Base-by-base conservation (phyloP, 169 alveolate genomes). In the Eimeria acervulina region DNA sequence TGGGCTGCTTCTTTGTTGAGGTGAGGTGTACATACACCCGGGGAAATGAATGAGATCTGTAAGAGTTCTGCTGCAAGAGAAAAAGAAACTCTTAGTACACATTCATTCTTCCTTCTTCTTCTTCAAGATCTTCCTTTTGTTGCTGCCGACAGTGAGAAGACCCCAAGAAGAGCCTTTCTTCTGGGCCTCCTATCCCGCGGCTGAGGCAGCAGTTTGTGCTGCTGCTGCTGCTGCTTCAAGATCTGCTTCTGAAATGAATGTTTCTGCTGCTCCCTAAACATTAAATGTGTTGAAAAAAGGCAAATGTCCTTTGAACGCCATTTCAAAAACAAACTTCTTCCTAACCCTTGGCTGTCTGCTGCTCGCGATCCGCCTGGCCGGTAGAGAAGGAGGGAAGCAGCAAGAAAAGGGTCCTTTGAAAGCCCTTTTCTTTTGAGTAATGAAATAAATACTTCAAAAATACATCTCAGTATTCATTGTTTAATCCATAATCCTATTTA, bases 171-270 rank as follows among this genome's bases (percentile, higher is more conserved):
- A 47, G 55, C 12, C 55, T 47, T 47, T 12, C 12, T 47, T 47
- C 12, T 7, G 19, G 12, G 55, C 55, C 55, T 47, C 66, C 66
- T 7, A 10, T 8, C 80, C 47, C 0, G 80, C n/a, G 10, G 38
- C 80, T 68, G 44, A 8, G 7, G 80, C 80, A n/a, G 80, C 80
- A n/a, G 80, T 19, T 68, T 36, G 42, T 68, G 80, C 80, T 68
- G 40, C 44, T 68, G 80, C 80, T 31, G 80, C 80, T 31, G 80
- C 80, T 31, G 80, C 21, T n/a, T 40, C n/a, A 68, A 42, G 47
- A 13, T 28, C 80, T 1, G 80, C 15, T 28, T 12, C 44, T 68
- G 80, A 55, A 55, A 55, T 55, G 66, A 55, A 10, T 68, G 80
- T 33, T 68, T 28, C 21, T 68, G 40, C 10, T 68, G 44, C 42